Percentiles rank a stretch among this genome's conserved stretches.
Conservation (phyloP, 306 rosid genomes). For the Aeschynomene evenia region DNA sequence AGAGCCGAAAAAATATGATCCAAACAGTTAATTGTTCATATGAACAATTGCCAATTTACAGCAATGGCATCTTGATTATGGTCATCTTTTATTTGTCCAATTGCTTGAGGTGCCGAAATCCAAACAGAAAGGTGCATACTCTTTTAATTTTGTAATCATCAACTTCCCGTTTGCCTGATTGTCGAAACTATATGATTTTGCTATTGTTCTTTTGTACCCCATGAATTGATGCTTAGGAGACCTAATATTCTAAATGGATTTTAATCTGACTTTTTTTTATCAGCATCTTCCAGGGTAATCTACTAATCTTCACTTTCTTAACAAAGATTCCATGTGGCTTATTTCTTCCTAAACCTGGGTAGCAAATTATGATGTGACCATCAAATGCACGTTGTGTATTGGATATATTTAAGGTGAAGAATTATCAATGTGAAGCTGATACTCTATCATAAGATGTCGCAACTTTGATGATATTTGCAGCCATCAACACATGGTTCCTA, state of each 20-base stretch:
- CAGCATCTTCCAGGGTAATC: slow-evolving; percentile 23
- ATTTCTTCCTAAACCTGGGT: slow-evolving; percentile 3
- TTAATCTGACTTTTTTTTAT: background rate
- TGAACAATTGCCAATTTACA: slow-evolving; percentile 7
- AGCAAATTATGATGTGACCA: slow-evolving; percentile 7
- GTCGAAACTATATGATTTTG: slow-evolving; percentile 18
- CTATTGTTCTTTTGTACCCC: background rate
- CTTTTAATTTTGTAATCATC: slow-evolving; percentile 5
- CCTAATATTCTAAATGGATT: background rate
- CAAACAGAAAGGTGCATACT: slow-evolving; percentile 32
- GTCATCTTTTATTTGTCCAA: slow-evolving; percentile 18
- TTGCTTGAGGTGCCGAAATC: slow-evolving; percentile 20
- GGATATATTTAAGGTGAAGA: slow-evolving; percentile 19
- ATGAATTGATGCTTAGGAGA: slow-evolving; percentile 24
- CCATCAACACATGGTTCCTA: no score
- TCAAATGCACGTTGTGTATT: slow-evolving; percentile 25
- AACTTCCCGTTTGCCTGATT: slow-evolving; percentile 19
- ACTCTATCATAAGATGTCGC: slow-evolving; percentile 3
- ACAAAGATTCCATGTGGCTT: slow-evolving; percentile 3
- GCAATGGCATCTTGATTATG: background rate
- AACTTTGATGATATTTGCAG: background rate
- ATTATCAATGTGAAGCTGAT: slow-evolving; percentile 12
- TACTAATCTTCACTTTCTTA: slow-evolving; percentile 28
- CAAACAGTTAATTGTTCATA: slow-evolving; percentile 49
- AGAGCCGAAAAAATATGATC: slow-evolving; percentile 74